Base-by-base conservation (phyloP, 75 land plant species). In the Adiantum capillusveneris region DNA sequence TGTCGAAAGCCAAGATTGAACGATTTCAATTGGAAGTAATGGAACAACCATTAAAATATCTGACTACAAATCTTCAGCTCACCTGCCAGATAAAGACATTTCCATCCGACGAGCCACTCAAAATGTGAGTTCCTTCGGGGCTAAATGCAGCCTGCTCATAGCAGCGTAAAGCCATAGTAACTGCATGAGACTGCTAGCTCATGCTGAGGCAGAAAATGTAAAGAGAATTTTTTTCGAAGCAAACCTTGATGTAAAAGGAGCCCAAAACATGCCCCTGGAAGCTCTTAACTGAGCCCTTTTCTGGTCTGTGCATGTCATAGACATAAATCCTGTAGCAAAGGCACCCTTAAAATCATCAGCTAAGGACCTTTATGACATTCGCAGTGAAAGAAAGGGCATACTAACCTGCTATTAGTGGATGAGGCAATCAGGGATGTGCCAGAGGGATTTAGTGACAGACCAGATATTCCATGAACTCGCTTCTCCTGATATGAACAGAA, bases 21-120 rank as follows among this genome's bases (percentile, higher is more conserved):
- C n/a, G n/a, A n/a, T n/a, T n/a, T n/a, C n/a, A n/a, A n/a, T n/a
- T n/a, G n/a, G n/a, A n/a, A n/a, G n/a, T n/a, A n/a, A n/a, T n/a
- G n/a, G n/a, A n/a, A n/a, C n/a, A n/a, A n/a, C n/a, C n/a, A n/a
- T n/a, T n/a, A n/a, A n/a, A n/a, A 13, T 13, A 39, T 39, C 42
- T 44, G 36, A n/a, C n/a, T n/a, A n/a, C n/a, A n/a, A n/a, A n/a
- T n/a, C n/a, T n/a, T n/a, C 49, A 41, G 11, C 68, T 37, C 24
- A 91, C 97, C 89, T 85, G 79, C 97, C 97, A 92, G 51, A 88
- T 60, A 65, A 74, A 87, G 22, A 80, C 89, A 64, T 82, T 82
- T 31, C 83, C 86, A 68, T 92, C 84, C 43, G 81, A 75, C 26
- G 97, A 91, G 31, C 97, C 97, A 62, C 97, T 72, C 20, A 88